A percentile compares a stretch with the other conserved stretches of the same genome.
These are phyloP conservation scores for Microcera coccophila DNA, from an alignment of 2,329 filamentous ascomycete species.

Conservation along the genomic window DNA sequence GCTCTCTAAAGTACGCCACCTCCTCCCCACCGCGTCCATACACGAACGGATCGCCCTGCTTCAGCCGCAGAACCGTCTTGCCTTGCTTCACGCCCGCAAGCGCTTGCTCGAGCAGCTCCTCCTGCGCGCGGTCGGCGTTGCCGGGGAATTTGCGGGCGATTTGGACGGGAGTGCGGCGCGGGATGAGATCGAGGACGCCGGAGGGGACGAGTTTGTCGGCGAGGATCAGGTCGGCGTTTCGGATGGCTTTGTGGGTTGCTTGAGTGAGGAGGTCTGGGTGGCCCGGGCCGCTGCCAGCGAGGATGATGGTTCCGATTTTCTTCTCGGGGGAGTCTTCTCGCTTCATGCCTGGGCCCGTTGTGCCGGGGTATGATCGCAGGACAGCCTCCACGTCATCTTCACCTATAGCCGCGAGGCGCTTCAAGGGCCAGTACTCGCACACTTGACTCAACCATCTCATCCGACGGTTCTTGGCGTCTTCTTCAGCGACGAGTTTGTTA, in stretches of 20 bases:
- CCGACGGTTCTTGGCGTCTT: slow-evolving; percentile 71
- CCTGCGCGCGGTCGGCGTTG: slow-evolving; percentile 89
- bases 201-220: slow-evolving; percentile 84
- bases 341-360: slow-evolving; percentile 23
- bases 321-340: slow-evolving; percentile 16
- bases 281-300: slow-evolving; percentile 89
- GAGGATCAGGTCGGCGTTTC: slow-evolving; percentile 71
- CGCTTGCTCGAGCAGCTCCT: slow-evolving; percentile 79
- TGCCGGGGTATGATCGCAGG: slow-evolving; percentile 63
- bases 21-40: slow-evolving; percentile 96
- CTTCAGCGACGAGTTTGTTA: slow-evolving; percentile 74
- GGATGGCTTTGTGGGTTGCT: slow-evolving; percentile 73
- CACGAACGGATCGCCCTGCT: slow-evolving; percentile 95
- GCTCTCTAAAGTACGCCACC: slow-evolving; percentile 72
- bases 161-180: slow-evolving; percentile 79
- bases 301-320: slow-evolving; percentile 66
- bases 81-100: slow-evolving; percentile 63
- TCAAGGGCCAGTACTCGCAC: slow-evolving; percentile 97
- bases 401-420: slow-evolving; percentile 71
- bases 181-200: slow-evolving; percentile 82
- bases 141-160: slow-evolving; percentile 98
- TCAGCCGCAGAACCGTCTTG: slow-evolving; percentile 79
- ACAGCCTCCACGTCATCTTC: slow-evolving; percentile 76
- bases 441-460: slow-evolving; percentile 94
- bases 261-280: slow-evolving; percentile 88